Percentiles rank a stretch among this genome's conserved stretches.
phyloP scores from a whole-genome alignment of 352 stramenopile species.

The Paralagenidium karlingii region DNA sequence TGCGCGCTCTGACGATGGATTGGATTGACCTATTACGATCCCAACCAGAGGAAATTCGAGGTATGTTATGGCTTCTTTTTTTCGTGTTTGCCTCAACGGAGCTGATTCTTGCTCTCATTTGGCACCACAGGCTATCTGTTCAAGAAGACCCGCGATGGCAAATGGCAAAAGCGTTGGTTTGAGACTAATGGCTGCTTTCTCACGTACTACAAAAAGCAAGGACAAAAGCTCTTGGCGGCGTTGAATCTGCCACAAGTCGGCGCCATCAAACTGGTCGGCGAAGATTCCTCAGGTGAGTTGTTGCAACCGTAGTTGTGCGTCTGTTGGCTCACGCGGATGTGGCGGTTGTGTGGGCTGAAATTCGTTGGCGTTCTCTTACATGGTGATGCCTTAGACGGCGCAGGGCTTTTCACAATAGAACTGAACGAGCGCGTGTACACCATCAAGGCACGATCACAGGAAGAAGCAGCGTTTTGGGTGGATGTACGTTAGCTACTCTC shows the following conservation, averaged over 20 bases:
- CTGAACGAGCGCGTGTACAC: conserved; percentile 86
- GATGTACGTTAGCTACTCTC: conserved; percentile 28
- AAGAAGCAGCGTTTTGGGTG: conserved; percentile 81
- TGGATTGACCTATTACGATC: too few species aligned
- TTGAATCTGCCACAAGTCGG: conserved; percentile 90
- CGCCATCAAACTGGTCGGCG: conserved; percentile 52
- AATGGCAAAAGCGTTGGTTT: conserved; percentile 98
- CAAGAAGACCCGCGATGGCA: conserved; percentile 89
- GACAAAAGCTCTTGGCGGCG: conserved; percentile 89
- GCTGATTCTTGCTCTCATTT: too few species aligned
- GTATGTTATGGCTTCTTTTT: too few species aligned
- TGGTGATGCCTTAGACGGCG: conserved; percentile 31
- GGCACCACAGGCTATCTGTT: conserved; percentile 91
- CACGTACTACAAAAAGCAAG: conserved; percentile 98
- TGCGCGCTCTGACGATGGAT: too few species aligned
- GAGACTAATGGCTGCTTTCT: conserved; percentile 97
- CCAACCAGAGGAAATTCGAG: too few species aligned
- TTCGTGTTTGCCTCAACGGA: too few species aligned
- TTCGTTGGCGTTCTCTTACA: neutral
- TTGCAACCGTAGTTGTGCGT: too few species aligned
- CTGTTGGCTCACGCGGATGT: too few species aligned
- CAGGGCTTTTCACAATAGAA: conserved; percentile 82
- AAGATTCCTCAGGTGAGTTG: conserved; percentile 48
- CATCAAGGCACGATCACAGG: conserved; percentile 78
- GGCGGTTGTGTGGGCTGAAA: too few species aligned